Base-by-base conservation (phyloP, 371 early-diverging fungal species). In the Mortierella sp. region DNA sequence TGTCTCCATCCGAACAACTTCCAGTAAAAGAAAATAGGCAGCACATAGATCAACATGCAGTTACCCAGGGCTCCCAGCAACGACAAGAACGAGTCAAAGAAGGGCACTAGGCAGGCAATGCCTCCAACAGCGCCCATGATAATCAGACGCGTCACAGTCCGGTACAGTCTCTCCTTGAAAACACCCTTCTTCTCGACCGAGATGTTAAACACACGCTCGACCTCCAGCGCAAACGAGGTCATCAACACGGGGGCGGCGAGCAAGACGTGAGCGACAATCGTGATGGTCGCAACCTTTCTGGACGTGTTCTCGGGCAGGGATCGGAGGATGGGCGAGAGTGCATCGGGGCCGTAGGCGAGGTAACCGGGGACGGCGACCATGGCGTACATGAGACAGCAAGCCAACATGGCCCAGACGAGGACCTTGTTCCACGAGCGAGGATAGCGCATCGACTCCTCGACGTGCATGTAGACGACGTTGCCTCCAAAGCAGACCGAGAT, bases 191-290 rank as follows among this genome's bases (percentile, higher is more conserved):
- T 64, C 52, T 75, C 73, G 22, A 71, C 68, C 26, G 71, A 45
- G 45, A 86, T 64, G 2, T 68, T 50, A 53, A 79, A 26, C 31
- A 77, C 77, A 24, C 82, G 74, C 80, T 94, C 95, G 11, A 92
- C 79, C 64, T 94, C 94, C 22, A 90, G 85, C 2, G 95, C 90
- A 70, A 97, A 94, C 1, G 95, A 92, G 4, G 96, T 95, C 66
- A 95, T 76, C 43, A 96, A 74, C 47, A 96, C 90, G 8, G 97
- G 97, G 11, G 93, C 90, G 1, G 96, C 95, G 9, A 93, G 75
- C n/a, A 97, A 77, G 6, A 96, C 95, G 78, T 96, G 96, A 13
- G 93, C 86, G 0, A 95, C 94, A 80, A 96, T 93, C 79, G 93
- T 87, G 40, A 91, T 89, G 63, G 94, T 91, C 14, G 96, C 94